Base-by-base conservation (phyloP, 768 basidiomycete genomes). In the Trametopsis cervina region DNA sequence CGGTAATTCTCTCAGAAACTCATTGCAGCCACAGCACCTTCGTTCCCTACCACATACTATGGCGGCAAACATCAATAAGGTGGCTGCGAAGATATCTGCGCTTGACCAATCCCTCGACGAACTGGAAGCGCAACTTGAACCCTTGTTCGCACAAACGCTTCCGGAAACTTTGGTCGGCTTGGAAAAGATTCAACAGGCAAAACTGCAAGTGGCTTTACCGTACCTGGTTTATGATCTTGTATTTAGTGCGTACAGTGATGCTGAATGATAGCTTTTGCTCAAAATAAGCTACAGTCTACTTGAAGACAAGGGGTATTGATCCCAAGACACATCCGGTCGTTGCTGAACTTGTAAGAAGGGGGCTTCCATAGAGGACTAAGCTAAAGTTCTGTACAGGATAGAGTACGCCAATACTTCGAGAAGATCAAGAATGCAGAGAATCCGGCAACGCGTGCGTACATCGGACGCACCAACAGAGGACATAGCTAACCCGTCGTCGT, bases 141-240 rank as follows among this genome's bases (percentile, higher is more conserved):
- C 85, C 5, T 66, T 92, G 10, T 72, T 91, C 37, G 64, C 81
- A 0, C 76, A 83, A 50, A 72, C 84, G 2, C 72, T 92, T 12
- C 75, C 81, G 4, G 84, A 89, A 54, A 78, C 81, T 0, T 60
- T 82, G 13, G 64, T 83, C 20, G 70, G 70, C 11, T 71, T 90
- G 21, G 81, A 87, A 51, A 77, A 80, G 5, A 69, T 92, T 18
- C 83, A 89, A 50, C 85, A 89, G 57, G 89, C 89, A 21, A 89
- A 90, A 63, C 64, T 91, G 2, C 85, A 92, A 53, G 81, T 82
- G 4, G 69, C 80, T 27, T 60, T 92, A 37, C 86, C 88, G n/a
- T 92, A 92, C 64, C 71, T 89, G 24, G 73, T 85, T 2, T 89
- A 92, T 59, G 89, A 91, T 63, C 74, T 93, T 9, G 68, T 90